Evolutionary conservation across 768 basidiomycete genomes (phyloP).

Genomic region (Pisolithus orientalis): DNA sequence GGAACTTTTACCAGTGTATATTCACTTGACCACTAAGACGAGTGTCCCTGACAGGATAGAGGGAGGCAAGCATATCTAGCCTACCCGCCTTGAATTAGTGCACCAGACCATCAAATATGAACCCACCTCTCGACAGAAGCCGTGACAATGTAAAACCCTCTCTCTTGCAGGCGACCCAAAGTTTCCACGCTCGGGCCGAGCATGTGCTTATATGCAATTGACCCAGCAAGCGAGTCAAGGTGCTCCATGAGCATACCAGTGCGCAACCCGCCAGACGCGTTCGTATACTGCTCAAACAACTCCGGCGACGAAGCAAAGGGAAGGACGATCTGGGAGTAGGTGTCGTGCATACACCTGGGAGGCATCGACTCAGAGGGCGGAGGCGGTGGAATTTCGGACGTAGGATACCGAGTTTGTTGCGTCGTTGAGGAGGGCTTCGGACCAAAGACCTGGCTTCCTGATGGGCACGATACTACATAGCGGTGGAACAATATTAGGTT

Average conservation of each 20-base stretch:
- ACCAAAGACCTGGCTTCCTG: conserved; percentile 50
- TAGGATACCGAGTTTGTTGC: conserved; percentile 19
- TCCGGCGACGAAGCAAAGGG: conserved; percentile 56
- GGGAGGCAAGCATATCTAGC: conserved; percentile 58
- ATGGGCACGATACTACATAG: conserved; percentile 47
- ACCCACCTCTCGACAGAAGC: conserved; percentile 71
- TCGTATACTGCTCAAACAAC: conserved; percentile 63
- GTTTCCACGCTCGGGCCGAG: conserved; percentile 56
- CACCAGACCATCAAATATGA: neutral
- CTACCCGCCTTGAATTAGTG: conserved; percentile 25
- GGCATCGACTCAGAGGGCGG: conserved; percentile 22
- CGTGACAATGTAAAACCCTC: conserved; percentile 78
- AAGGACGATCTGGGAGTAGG: conserved; percentile 59
- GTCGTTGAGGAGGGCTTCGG: conserved; percentile 44
- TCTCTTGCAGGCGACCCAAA: conserved; percentile 49
- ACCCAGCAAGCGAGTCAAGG: conserved; percentile 79
- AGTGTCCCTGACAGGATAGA: conserved; percentile 59
- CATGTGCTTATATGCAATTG: conserved; percentile 80
- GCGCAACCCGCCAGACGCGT: conserved; percentile 64
- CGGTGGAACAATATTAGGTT: conserved; percentile 4
- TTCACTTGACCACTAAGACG: conserved; percentile 75
- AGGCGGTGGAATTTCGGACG: conserved; percentile 9
- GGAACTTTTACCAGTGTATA: conserved; percentile 68
- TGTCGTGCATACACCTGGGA: conserved; percentile 62
- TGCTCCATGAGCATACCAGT: conserved; percentile 75